phyloP scores from a whole-genome alignment of 768 basidiomycete species.

The Rhodotorula paludigena region DNA sequence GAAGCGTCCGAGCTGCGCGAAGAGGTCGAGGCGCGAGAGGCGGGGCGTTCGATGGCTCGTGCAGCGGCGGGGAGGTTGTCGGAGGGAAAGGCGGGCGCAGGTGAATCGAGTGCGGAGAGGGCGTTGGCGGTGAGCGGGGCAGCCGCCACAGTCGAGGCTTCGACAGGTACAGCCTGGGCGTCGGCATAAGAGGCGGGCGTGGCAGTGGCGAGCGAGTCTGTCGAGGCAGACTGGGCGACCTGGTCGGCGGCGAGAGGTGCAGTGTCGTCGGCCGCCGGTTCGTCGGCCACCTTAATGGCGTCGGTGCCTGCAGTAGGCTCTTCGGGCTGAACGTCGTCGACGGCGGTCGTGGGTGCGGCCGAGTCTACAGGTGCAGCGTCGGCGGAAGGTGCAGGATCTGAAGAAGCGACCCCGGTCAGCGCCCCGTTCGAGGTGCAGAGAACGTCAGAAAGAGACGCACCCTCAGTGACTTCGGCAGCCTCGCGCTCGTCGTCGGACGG shows the following conservation, averaged over 20 bases:
- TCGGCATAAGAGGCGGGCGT: neutral
- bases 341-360: neutral
- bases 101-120: neutral
- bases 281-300: too few relatives aligned
- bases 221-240: neutral
- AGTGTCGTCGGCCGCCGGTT: too few relatives aligned
- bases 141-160: neutral
- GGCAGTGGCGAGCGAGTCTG: neutral
- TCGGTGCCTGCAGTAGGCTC: neutral
- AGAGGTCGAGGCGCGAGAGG: slow-evolving; percentile 12
- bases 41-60: neutral
- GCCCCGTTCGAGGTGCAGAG: neutral
- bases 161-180: neutral
- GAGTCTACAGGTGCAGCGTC: neutral
- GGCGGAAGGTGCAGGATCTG: neutral
- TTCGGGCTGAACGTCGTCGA: neutral
- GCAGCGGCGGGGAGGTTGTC: neutral
- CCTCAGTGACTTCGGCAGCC: neutral
- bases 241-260: neutral
- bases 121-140: neutral
- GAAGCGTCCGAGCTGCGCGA: slow-evolving; percentile 1
- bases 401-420: neutral
- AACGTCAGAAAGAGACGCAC: neutral
- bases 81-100: neutral
- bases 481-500: neutral